phyloP scores from a whole-genome alignment of 2,329 filamentous ascomycete species.

The Penicillium sp. region DNA sequence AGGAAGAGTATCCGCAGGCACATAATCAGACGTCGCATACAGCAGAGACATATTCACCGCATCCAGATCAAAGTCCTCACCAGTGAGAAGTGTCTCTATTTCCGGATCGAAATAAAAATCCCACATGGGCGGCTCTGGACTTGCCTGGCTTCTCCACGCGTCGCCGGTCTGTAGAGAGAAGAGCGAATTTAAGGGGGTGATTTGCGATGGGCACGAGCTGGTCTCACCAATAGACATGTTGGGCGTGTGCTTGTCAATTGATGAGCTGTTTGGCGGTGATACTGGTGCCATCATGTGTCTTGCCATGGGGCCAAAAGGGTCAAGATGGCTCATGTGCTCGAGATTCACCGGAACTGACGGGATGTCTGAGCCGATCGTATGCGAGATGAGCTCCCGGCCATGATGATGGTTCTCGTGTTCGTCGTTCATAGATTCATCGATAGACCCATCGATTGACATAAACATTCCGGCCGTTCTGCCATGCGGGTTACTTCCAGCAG shows the following conservation, averaged over 20 bases:
- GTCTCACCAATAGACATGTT: conserved; percentile 6
- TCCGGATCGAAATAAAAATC: conserved; percentile 9
- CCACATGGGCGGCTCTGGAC: conserved; percentile 13
- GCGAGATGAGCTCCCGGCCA: background rate
- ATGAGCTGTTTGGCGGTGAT: conserved; percentile 14
- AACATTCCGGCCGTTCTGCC: background rate
- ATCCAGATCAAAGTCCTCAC: conserved; percentile 30
- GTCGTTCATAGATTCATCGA: background rate
- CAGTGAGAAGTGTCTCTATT: conserved; percentile 13
- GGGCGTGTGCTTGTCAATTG: conserved; percentile 11
- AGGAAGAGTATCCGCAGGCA: conserved; percentile 5
- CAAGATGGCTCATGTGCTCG: background rate
- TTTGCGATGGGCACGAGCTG: conserved; percentile 3
- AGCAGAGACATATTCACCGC: conserved; percentile 24
- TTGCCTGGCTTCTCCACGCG: conserved; percentile 17
- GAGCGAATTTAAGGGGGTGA: conserved; percentile 9
- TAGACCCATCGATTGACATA: background rate
- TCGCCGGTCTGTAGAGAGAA: conserved; percentile 11
- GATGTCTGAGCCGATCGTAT: background rate
- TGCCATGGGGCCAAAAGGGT: background rate
- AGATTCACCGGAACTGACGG: background rate
- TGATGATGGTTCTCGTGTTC: background rate
- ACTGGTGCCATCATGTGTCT: conserved; percentile 4
- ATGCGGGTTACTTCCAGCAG: conserved; percentile 2
- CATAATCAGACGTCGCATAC: conserved; percentile 10